Evolutionary conservation across 495 filamentous ascomycete genomes (phyloP).

Genomic region (Podospora conica): DNA sequence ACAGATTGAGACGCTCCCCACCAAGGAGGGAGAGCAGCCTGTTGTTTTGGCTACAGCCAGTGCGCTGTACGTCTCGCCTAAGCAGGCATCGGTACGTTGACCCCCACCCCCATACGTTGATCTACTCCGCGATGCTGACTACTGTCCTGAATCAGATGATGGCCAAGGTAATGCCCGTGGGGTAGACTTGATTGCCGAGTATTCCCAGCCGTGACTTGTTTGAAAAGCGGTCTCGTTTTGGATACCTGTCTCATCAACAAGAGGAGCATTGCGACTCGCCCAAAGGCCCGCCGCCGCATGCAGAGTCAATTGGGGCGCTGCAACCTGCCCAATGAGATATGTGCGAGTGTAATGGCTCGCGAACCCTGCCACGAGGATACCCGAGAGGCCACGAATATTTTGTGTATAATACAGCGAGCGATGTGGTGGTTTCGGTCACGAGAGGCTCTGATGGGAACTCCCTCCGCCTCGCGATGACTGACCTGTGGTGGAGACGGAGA

Average conservation of each 20-base stretch:
- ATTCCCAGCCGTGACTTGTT: neutral
- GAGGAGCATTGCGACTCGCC: neutral
- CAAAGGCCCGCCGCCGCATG: neutral
- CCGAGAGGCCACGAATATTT: neutral
- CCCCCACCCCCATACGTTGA: no score
- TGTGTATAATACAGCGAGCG: neutral
- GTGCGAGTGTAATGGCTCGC: neutral
- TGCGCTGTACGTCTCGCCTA: conserved; percentile 87
- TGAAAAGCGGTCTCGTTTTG: neutral
- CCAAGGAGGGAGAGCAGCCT: conserved; percentile 31
- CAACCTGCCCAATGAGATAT: neutral
- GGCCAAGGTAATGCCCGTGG: neutral
- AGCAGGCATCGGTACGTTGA: conserved; percentile 68
- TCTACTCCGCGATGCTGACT: neutral
- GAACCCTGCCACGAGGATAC: neutral
- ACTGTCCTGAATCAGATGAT: neutral
- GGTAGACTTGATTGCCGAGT: neutral
- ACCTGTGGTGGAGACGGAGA: neutral
- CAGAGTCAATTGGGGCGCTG: neutral
- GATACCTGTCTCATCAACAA: neutral
- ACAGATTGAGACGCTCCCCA: conserved; percentile 73
- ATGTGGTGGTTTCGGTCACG: neutral
- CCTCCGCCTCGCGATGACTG: no score
- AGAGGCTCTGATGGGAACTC: neutral
- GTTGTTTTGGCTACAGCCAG: conserved; percentile 39